Base-by-base conservation (phyloP, 352 stramenopile species). In the Blastocystis sp. region DNA sequence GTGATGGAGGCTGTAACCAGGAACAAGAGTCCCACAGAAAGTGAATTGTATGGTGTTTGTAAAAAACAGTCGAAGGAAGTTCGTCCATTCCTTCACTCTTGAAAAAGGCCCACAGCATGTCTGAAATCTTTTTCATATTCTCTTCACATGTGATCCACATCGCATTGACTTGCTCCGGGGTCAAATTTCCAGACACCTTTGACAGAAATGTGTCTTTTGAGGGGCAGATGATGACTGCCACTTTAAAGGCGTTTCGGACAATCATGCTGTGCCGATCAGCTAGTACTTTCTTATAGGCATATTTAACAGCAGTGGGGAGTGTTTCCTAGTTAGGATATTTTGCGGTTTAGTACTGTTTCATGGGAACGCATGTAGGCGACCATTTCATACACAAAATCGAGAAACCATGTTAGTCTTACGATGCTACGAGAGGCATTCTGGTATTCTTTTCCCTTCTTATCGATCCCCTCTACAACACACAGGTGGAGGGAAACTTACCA, bases 361-460 rank as follows among this genome's bases (percentile, higher is more conserved):
- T 88, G 15, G 15, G 68, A 56, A 0, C 66, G 66, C 26, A 88
- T 56, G 23, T 88, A 79, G 2, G 34, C 26, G 3, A 88, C 66
- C 62, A 88, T 88, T 43, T 76, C 77, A 77, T 88, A 88, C 55
- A 88, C 66, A 55, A 88, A 88, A 53, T 88, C 77, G 39, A 88
- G 53, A 45, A 88, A 88, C 77, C 77, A 88, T 5, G 59, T 39
- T 37, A 88, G 47, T 56, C 77, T 43, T 7, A 88, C 43, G 13
- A 88, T 62, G 41, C 77, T 88, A 2, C 77, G 39, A 7, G 77
- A 88, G 0, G 77, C 77, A 56, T 63, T 64, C 66, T 88, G 77
- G 34, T 66, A 88, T 18, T 61, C 77, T 2, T 50, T 39, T 62
- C 77, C 77, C 47, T 88, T 76, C 2, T 69, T 37, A 53, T 88